Conservation (phyloP, 352 stramenopile genomes). For the Globisporangium ultimum region DNA sequence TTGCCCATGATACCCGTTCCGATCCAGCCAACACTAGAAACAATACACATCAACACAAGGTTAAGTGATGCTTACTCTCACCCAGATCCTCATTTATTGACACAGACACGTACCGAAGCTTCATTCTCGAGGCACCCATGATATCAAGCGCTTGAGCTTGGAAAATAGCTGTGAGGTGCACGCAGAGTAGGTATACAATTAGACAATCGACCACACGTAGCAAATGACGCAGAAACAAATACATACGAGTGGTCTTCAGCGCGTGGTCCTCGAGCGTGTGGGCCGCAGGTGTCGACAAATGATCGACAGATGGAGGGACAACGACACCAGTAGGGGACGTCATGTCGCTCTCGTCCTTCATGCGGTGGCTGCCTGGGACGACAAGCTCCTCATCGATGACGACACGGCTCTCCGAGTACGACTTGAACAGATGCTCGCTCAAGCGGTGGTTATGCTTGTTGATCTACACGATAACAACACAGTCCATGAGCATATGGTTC, state of each 20-base stretch:
- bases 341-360: slow-evolving; percentile 44
- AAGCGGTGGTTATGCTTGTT: slow-evolving; percentile 85
- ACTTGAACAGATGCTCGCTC: slow-evolving; percentile 85
- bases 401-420: slow-evolving; percentile 81
- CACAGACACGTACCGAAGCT: slow-evolving; percentile 39
- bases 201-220: background rate
- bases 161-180: slow-evolving; percentile 36
- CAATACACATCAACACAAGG: slow-evolving; percentile 2
- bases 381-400: slow-evolving; percentile 83
- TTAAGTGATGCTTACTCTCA: too few species aligned
- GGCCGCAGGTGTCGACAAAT: slow-evolving; percentile 22
- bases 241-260: slow-evolving; percentile 48
- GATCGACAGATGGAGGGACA: slow-evolving; percentile 24
- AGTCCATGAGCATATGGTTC: background rate
- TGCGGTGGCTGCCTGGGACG: slow-evolving; percentile 36
- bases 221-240: background rate
- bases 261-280: slow-evolving; percentile 51
- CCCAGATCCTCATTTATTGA: too few species aligned
- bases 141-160: slow-evolving; percentile 56
- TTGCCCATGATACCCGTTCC: slow-evolving; percentile 87
- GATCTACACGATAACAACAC: slow-evolving; percentile 29
- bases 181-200: background rate
- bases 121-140: slow-evolving; percentile 50
- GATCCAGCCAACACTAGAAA: slow-evolving; percentile 76
- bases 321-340: slow-evolving; percentile 9